Conservation (phyloP, 2,329 filamentous ascomycete species). For the Colletotrichum brevisporum region DNA sequence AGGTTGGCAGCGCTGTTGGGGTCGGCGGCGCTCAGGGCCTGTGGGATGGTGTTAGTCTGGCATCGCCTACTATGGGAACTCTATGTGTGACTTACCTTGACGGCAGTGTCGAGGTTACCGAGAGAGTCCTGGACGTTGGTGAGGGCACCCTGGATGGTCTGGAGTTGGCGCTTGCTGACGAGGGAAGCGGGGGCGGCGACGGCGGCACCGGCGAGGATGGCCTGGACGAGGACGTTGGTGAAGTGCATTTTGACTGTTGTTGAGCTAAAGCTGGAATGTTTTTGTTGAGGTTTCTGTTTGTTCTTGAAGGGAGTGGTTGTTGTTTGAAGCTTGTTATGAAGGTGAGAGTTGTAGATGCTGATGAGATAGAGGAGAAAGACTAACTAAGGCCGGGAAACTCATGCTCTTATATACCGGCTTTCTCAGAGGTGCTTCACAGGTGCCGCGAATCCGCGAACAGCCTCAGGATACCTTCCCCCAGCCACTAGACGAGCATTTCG, state of each 20-base stretch:
- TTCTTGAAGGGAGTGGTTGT: neutral
- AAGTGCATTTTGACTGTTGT: slow-evolving; percentile 44
- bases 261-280: slow-evolving; percentile 7
- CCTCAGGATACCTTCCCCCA: neutral
- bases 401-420: slow-evolving; percentile 26
- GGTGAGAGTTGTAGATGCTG: slow-evolving; percentile 16
- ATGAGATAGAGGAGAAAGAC: neutral
- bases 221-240: slow-evolving; percentile 60
- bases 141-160: slow-evolving; percentile 70
- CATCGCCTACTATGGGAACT: accelerated
- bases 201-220: slow-evolving; percentile 65
- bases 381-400: neutral
- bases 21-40: slow-evolving; percentile 59
- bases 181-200: slow-evolving; percentile 52
- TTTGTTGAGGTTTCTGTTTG: no score
- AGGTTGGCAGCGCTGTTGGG: slow-evolving; percentile 60
- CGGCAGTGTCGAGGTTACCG: slow-evolving; percentile 61
- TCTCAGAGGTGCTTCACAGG: no score
- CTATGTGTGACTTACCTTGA: slow-evolving; percentile 21
- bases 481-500: slow-evolving; percentile 1
- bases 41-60: neutral
- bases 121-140: slow-evolving; percentile 71
- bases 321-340: slow-evolving; percentile 4
- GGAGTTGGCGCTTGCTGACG: slow-evolving; percentile 57
- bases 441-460: slow-evolving; percentile 1